Evolutionary conservation across 495 filamentous ascomycete species (phyloP), one percentile per base, ranked within the genome.

Genomic region (Hypoxylon crocopeplum): DNA sequence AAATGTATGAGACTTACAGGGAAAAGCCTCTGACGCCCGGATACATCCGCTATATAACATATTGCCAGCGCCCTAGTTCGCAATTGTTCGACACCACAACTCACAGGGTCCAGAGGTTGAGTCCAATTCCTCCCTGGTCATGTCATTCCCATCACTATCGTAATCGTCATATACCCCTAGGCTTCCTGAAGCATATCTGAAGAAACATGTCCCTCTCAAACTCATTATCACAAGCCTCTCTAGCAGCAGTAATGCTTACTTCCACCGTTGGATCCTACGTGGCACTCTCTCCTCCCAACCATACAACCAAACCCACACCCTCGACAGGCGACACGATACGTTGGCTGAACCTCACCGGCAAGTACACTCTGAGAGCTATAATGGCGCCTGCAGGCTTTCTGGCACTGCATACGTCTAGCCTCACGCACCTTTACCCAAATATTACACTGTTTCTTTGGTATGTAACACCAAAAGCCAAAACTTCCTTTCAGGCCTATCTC

Each of bases 401-500:
- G 12, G 44, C 53, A 1, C 40, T 63, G 24, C 44, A 61, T 38
- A 29, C 48, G 24, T 24, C 52, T 24, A 33, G 20, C 40, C 39
- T 69, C 12, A 48, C 54, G 12, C 36, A 24, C 10, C 24, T 51
- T 27, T 72, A 75, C 32, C 77, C 77, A 22, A 52, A 57, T 19
- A 63, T 72, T 30, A 64, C 76, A 0, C 46, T 62, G 1, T 32
- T 57, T 2, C 27, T n/a, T n/a, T n/a, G n/a, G n/a, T n/a, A n/a
- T n/a, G n/a, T n/a, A n/a, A n/a, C n/a, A n/a, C n/a, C n/a, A n/a
- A n/a, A n/a, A n/a, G n/a, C n/a, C n/a, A n/a, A n/a, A n/a, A n/a
- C n/a, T n/a, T n/a, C n/a, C n/a, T n/a, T n/a, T n/a, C n/a, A n/a
- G n/a, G n/a, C n/a, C n/a, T n/a, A n/a, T n/a, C n/a, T n/a, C n/a